phyloP scores from a whole-genome alignment of 805 yeast species.

The Saturnispora sanitii region DNA sequence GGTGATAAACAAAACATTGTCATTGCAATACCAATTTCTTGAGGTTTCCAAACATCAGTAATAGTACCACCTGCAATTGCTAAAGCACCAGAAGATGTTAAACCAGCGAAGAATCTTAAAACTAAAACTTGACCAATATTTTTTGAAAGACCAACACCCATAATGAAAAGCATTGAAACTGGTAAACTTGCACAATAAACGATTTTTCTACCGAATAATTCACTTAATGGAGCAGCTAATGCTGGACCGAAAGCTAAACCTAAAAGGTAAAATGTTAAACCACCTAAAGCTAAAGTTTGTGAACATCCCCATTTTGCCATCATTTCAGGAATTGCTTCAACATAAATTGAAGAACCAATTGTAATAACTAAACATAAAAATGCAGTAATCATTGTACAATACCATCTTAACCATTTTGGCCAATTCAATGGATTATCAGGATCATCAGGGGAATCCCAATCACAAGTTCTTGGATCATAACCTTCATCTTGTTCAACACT shows the following conservation, averaged over 20 bases:
- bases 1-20: slow-evolving; percentile 72
- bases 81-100: slow-evolving; percentile 72
- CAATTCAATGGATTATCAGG: slow-evolving; percentile 60
- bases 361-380: slow-evolving; percentile 57
- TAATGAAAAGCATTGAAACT: slow-evolving; percentile 56
- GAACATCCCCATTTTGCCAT: slow-evolving; percentile 39
- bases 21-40: slow-evolving; percentile 63
- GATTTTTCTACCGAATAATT: slow-evolving; percentile 56
- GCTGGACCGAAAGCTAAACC: slow-evolving; percentile 70
- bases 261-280: slow-evolving; percentile 57
- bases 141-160: slow-evolving; percentile 61
- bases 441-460: slow-evolving; percentile 56
- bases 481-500: slow-evolving; percentile 12
- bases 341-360: slow-evolving; percentile 66
- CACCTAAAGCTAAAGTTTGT: slow-evolving; percentile 53
- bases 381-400: slow-evolving; percentile 55
- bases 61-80: slow-evolving; percentile 82
- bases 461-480: slow-evolving; percentile 33
- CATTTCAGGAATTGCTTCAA: slow-evolving; percentile 53
- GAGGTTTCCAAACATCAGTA: slow-evolving; percentile 63
- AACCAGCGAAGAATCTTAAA: slow-evolving; percentile 64
- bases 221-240: slow-evolving; percentile 63
- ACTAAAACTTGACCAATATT: slow-evolving; percentile 56
- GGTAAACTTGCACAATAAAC: slow-evolving; percentile 54
- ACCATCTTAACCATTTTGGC: slow-evolving; percentile 57